phyloP scores from a whole-genome alignment of 2,329 filamentous ascomycete genomes.

The Talaromyces sp. region DNA sequence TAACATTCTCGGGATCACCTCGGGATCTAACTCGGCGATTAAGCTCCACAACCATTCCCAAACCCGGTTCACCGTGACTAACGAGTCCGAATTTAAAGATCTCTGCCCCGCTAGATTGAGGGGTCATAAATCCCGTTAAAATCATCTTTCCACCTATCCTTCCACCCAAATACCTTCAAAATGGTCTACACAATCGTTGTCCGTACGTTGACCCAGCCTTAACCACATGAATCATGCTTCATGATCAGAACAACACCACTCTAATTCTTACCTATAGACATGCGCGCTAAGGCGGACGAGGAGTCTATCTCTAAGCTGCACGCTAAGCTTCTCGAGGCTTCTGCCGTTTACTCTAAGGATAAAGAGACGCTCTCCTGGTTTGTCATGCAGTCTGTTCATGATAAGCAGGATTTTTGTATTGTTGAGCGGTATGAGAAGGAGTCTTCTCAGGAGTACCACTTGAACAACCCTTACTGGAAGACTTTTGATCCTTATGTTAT shows the following conservation, averaged over 20 bases:
- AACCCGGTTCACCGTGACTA: constrained; percentile 15
- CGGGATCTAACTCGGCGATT: constrained; percentile 20
- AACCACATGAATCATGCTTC: no score
- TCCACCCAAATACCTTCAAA: neutral
- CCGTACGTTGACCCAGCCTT: no score
- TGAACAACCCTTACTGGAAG: constrained; percentile 73
- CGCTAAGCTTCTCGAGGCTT: constrained; percentile 75
- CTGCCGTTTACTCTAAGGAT: constrained; percentile 70
- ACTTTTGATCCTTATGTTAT: constrained; percentile 75
- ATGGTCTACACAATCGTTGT: constrained; percentile 38
- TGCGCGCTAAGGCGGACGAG: constrained; percentile 69
- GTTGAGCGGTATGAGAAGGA: constrained; percentile 74
- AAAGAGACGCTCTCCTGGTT: constrained; percentile 72
- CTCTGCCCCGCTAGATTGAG: constrained; percentile 12
- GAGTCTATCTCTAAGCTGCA: constrained; percentile 68
- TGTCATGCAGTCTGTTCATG: constrained; percentile 74
- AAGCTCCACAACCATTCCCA: constrained; percentile 12
- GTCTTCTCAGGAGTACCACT: constrained; percentile 61
- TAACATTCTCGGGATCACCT: constrained; percentile 14
- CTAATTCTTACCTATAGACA: constrained; percentile 31
- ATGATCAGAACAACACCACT: no score
- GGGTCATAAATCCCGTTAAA: constrained; percentile 6
- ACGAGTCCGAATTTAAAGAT: neutral
- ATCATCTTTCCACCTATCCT: neutral
- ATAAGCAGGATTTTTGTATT: constrained; percentile 71